A percentile compares a stretch with the other conserved stretches of the same genome.
Evolutionary conservation across 495 filamentous ascomycete species (phyloP).

Genomic region (Aspergillus baeticus): DNA sequence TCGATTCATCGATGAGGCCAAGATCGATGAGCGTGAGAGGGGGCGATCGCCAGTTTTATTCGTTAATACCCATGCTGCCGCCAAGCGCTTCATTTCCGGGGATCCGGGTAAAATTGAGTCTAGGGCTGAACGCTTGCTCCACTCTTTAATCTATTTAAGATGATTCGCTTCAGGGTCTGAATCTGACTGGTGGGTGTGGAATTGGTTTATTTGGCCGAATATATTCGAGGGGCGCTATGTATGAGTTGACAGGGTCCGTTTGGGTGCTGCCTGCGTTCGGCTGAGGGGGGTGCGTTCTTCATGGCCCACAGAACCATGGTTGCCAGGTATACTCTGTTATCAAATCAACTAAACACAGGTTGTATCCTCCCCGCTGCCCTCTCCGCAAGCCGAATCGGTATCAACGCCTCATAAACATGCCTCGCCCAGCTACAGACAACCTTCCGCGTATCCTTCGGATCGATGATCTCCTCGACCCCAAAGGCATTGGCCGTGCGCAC

Average conservation of each 20-base stretch:
- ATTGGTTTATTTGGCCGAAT: no score
- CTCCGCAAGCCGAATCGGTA: constrained; percentile 48
- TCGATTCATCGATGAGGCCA: no score
- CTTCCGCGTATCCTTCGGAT: constrained; percentile 55
- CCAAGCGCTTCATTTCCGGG: background rate
- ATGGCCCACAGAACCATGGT: no score
- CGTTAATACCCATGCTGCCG: background rate
- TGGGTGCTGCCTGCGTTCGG: no score
- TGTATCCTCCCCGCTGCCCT: constrained; percentile 50
- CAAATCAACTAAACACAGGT: constrained; percentile 43
- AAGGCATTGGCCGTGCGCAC: constrained; percentile 64
- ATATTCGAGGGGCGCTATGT: no score
- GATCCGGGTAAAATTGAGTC: background rate
- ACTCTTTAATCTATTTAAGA: background rate
- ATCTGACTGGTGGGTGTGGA: background rate
- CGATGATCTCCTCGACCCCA: constrained; percentile 63
- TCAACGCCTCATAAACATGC: constrained; percentile 52
- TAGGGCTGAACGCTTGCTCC: background rate
- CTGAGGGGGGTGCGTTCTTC: no score
- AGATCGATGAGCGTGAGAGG: no score
- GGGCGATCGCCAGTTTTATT: background rate
- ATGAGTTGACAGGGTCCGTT: no score
- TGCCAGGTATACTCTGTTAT: no score
- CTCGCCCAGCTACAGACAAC: constrained; percentile 52
- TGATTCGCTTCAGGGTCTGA: background rate